These are phyloP conservation scores for Salicornia ramosissima DNA, from an alignment of 148 eudicot species.

Conservation along the genomic window DNA sequence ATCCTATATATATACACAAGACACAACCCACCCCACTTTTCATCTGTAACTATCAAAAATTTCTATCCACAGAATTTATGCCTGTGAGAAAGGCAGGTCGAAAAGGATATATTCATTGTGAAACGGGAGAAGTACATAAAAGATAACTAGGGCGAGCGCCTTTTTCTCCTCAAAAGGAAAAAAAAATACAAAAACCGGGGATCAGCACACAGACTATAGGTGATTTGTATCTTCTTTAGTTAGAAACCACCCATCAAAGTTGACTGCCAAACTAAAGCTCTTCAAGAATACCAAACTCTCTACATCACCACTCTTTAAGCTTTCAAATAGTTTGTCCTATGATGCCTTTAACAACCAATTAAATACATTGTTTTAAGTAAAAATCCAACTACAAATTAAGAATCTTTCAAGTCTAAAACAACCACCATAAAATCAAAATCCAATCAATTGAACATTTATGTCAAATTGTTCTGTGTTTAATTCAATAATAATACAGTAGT, in stretches of 20 bases:
- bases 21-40: constrained; percentile 19
- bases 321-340: not conserved
- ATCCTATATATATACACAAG: constrained; percentile 5
- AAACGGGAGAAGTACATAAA: constrained; percentile 6
- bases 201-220: not conserved
- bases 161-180: constrained; percentile 7
- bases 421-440: not conserved
- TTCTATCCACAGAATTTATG: constrained; percentile 17
- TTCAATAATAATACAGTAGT: too few species aligned
- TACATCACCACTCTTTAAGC: constrained; percentile 9
- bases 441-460: too few species aligned
- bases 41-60: constrained; percentile 21
- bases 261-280: not conserved
- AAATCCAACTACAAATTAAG: not conserved
- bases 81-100: not conserved
- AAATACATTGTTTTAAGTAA: not conserved
- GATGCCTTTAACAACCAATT: not conserved
- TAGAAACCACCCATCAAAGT: constrained; percentile 11
- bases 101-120: constrained; percentile 8
- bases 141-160: constrained; percentile 2
- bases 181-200: constrained; percentile 3
- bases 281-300: not conserved
- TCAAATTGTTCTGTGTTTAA: too few species aligned
- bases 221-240: constrained; percentile 5
- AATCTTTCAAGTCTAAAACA: not conserved